Conservation (phyloP, 768 basidiomycete genomes). For the Glaciozyma antarctica region DNA sequence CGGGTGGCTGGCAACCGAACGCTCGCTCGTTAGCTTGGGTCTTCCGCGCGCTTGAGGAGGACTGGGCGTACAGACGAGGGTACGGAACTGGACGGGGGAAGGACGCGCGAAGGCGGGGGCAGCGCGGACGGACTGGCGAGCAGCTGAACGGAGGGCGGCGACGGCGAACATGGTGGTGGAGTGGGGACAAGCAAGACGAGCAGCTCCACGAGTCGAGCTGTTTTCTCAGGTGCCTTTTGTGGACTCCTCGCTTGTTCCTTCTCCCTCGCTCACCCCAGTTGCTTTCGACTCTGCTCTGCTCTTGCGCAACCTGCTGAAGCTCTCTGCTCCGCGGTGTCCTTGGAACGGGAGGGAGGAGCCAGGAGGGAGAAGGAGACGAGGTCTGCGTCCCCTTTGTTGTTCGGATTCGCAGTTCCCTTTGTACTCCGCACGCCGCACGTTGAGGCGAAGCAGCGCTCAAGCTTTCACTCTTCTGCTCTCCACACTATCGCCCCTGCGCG, state of each 20-base stretch:
- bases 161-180: neutral
- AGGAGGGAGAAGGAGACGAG: no score
- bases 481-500: no score
- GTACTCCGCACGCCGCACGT: no score
- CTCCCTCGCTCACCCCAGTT: neutral
- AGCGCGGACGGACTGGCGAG: neutral
- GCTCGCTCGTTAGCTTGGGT: no score
- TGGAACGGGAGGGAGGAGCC: no score
- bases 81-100: neutral
- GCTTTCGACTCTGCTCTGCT: neutral
- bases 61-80: neutral
- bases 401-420: no score
- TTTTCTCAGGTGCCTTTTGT: neutral
- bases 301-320: no score
- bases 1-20: slow-evolving; percentile 35
- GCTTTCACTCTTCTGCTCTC: no score
- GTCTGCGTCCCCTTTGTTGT: no score
- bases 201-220: neutral
- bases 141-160: neutral
- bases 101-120: neutral
- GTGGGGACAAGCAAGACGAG: neutral
- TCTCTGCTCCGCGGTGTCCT: no score
- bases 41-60: neutral
- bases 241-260: neutral
- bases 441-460: no score